These are phyloP conservation scores for Mycena haematopus DNA, from an alignment of 768 basidiomycete genomes.

Conservation along the genomic window DNA sequence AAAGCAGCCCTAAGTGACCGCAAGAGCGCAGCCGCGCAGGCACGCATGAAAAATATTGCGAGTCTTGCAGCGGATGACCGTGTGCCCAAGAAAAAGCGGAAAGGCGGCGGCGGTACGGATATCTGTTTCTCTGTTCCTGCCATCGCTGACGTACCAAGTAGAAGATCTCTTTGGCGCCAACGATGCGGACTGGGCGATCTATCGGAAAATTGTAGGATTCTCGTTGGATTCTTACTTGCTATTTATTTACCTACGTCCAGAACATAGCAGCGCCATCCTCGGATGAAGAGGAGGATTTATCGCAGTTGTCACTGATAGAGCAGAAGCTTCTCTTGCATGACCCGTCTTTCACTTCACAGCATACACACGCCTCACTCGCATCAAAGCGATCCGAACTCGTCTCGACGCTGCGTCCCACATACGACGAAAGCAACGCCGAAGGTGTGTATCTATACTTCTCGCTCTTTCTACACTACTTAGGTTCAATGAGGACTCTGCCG, in stretches of 20 bases:
- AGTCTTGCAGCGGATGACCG: constrained; percentile 88
- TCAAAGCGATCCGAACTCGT: constrained; percentile 85
- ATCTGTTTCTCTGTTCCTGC: background rate
- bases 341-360: constrained; percentile 78
- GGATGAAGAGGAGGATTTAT: constrained; percentile 89
- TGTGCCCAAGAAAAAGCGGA: constrained; percentile 83
- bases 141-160: constrained; percentile 34
- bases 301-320: constrained; percentile 76
- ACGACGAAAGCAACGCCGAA: constrained; percentile 76
- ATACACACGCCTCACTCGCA: constrained; percentile 82
- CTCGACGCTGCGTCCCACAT: constrained; percentile 82
- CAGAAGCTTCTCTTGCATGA: constrained; percentile 82
- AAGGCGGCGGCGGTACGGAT: constrained; percentile 74
- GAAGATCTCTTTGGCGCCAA: constrained; percentile 95
- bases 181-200: constrained; percentile 97
- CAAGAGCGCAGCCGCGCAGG: constrained; percentile 94
- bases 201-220: constrained; percentile 87
- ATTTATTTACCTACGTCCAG: constrained; percentile 41
- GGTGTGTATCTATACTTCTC: constrained; percentile 41
- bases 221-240: background rate
- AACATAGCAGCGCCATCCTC: constrained; percentile 77
- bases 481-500: constrained; percentile 60
- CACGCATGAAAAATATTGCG: constrained; percentile 95
- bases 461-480: background rate
- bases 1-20: constrained; percentile 86